Base-by-base conservation (phyloP, 169 alveolate genomes). In the Eimeria sp. region DNA sequence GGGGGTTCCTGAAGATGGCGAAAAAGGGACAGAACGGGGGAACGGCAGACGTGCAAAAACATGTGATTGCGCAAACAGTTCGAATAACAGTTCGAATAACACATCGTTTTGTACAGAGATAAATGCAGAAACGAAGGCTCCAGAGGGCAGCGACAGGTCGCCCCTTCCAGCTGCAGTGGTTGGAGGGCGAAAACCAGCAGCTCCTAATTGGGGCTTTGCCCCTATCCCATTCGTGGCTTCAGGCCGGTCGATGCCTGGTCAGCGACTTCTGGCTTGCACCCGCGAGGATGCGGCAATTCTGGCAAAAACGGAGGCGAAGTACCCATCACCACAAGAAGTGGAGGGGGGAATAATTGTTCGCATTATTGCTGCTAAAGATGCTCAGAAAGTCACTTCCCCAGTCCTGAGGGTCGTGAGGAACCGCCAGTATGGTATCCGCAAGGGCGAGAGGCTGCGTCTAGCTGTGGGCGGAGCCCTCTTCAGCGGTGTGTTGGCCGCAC, bases 371-470 rank as follows among this genome's bases (percentile, higher is more conserved):
- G 95, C 97, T 61, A 89, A 94, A 45, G 96, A 96, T 80, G 97
- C 95, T 18, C 93, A 87, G 40, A 87, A 49, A 49, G 98, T 97
- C 27, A 96, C 98, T 5, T 97, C 98, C 27, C 99, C 99, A 9
- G 98, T 98, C 11, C 94, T 96, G 82, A 91, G 97, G 40, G 91
- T 98, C 34, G 96, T 97, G 30, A 67, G 96, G 13, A 95, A 95
- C 75, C 63, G 99, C 75, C 98, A 98, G 94, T 98, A 97, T 63
- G 99, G 99, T 43, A 94, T 98, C 78, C 97, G 99, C 51, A 97
- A 97, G 90, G 98, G 97, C 20, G 99, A 98, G 96, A 96, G 96
- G 84, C 95, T 96, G 90, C 97, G 84, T 84, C 97, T 93, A 83
- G 96, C 97, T 40, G 95, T 96, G 93, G 97, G 89, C 11, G 98